These are phyloP conservation scores for Triticum timopheevii DNA, from an alignment of 176 grass and related monocot genomes.

Conservation along the genomic window DNA sequence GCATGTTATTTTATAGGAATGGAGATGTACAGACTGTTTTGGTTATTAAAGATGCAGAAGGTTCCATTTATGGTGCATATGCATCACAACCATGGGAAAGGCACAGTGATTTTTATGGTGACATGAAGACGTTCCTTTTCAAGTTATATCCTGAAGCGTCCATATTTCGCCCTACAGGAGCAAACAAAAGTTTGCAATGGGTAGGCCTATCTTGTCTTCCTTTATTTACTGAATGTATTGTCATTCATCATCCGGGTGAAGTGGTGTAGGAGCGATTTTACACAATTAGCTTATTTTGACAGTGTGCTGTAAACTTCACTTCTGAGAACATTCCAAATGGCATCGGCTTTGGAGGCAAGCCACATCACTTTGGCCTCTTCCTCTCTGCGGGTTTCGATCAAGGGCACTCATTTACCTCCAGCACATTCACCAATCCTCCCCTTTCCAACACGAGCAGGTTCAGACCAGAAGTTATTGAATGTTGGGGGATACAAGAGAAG, in stretches of 20 bases:
- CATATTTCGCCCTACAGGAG: conserved; percentile 86
- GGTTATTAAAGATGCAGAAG: conserved; percentile 86
- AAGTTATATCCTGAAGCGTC: conserved; percentile 76
- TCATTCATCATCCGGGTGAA: background rate
- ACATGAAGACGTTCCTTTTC: conserved; percentile 96
- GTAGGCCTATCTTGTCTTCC: conserved; percentile 40
- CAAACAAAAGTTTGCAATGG: conserved; percentile 92
- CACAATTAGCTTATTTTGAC: conserved; percentile 30
- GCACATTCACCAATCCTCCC: conserved; percentile 74
- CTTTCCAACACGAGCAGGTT: conserved; percentile 70
- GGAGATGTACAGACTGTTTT: conserved; percentile 72
- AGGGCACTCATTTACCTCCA: conserved; percentile 80
- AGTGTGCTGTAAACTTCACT: conserved; percentile 77
- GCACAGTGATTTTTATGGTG: conserved; percentile 92
- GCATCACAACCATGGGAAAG: conserved; percentile 91
- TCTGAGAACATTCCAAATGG: conserved; percentile 93
- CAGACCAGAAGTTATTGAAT: conserved; percentile 77
- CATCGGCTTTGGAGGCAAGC: conserved; percentile 83
- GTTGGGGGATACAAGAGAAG: conserved; percentile 73
- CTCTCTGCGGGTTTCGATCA: conserved; percentile 87
- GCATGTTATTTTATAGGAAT: conserved; percentile 44
- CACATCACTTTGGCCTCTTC: conserved; percentile 93
- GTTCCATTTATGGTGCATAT: conserved; percentile 79
- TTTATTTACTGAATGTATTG: conserved; percentile 12
- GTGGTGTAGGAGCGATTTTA: background rate